These are phyloP conservation scores for Abortiporus biennis DNA, from an alignment of 1,284 basidiomycete species.

Conservation along the genomic window DNA sequence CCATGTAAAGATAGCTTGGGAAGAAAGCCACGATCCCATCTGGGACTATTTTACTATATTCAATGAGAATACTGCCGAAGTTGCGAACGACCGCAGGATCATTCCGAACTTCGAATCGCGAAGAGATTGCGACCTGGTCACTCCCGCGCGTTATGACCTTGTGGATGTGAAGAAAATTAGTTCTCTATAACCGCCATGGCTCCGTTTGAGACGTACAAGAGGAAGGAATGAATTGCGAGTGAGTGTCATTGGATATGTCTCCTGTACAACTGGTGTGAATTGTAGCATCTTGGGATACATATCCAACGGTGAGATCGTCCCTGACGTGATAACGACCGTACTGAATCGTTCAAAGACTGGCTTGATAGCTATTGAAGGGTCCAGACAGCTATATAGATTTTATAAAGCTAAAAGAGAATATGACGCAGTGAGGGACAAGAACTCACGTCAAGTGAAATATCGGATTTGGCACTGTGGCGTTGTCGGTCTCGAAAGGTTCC, in stretches of 20 bases:
- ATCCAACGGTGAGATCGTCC: constrained; percentile 96
- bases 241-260: constrained; percentile 97
- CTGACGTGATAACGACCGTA: constrained; percentile 97
- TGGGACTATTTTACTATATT: constrained; percentile 96
- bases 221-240: constrained; percentile 96
- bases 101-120: constrained; percentile 98
- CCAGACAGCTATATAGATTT: constrained; percentile 73
- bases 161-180: too few relatives aligned
- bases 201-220: constrained; percentile 63
- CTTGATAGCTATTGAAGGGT: constrained; percentile 96
- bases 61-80: constrained; percentile 96
- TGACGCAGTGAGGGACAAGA: background rate
- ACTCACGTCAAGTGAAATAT: constrained; percentile 96
- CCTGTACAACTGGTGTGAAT: constrained; percentile 95
- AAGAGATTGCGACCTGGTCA: constrained; percentile 98
- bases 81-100: constrained; percentile 99
- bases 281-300: constrained; percentile 99
- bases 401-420: constrained; percentile 4
- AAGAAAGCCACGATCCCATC: constrained; percentile 99
- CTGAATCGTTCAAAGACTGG: constrained; percentile 98
- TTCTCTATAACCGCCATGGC: too few relatives aligned
- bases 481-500: constrained; percentile 98
- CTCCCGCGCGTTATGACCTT: constrained; percentile 97
- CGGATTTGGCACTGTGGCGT: constrained; percentile 97
- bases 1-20: constrained; percentile 99